A percentile compares a stretch with the other conserved stretches of the same genome.
Evolutionary conservation across 768 basidiomycete genomes (phyloP).

Genomic region (Lactarius trivialis): DNA sequence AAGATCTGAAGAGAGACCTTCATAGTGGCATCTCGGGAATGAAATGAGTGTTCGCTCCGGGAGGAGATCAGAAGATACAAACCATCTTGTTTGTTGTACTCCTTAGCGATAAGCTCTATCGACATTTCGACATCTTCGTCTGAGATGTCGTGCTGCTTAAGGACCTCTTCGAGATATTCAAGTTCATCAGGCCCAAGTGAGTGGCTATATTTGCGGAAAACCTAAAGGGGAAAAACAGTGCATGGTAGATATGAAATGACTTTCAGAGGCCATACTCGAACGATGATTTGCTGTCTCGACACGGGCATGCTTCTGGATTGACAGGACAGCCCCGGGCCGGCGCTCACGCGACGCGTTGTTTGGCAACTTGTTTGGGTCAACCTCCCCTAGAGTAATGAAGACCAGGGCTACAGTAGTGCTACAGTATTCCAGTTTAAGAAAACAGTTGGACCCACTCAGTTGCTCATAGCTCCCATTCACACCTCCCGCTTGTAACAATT

Average conservation of each 20-base stretch:
- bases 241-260: background rate
- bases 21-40: constrained; percentile 62
- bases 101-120: constrained; percentile 73
- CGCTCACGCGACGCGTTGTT: constrained; percentile 18
- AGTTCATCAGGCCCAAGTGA: constrained; percentile 77
- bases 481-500: too few relatives aligned
- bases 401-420: too few relatives aligned
- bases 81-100: constrained; percentile 90
- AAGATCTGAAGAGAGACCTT: constrained; percentile 68
- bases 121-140: constrained; percentile 67
- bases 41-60: background rate
- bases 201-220: constrained; percentile 84
- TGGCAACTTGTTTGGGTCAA: constrained; percentile 4
- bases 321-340: background rate
- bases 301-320: constrained; percentile 12
- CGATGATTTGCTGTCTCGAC: constrained; percentile 20
- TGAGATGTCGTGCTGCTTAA: constrained; percentile 63
- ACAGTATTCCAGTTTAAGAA: too few relatives aligned
- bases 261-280: constrained; percentile 14
- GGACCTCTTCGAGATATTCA: constrained; percentile 61
- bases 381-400: too few relatives aligned
- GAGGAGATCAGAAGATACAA: constrained; percentile 17
- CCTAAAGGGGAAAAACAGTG: constrained; percentile 35
- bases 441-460: too few relatives aligned
- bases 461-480: too few relatives aligned